These are phyloP conservation scores for Bauhinia variegata DNA, from an alignment of 306 rosid genomes.

Conservation along the genomic window DNA sequence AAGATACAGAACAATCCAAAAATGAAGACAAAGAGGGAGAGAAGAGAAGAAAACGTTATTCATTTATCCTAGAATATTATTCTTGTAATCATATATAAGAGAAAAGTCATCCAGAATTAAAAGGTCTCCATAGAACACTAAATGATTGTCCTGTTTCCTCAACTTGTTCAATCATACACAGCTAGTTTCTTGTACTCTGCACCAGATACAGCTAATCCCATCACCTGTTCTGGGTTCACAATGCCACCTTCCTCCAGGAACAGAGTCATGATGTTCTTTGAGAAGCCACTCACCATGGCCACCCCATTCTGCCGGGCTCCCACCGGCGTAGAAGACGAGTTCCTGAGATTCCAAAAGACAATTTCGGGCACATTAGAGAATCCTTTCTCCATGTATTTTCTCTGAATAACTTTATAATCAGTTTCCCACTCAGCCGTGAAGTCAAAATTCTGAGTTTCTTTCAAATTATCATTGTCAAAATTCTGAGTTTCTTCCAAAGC, in stretches of 20 bases:
- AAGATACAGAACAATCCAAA: no score
- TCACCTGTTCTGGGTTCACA: conserved; percentile 28
- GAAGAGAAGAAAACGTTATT: no score
- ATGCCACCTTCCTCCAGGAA: conserved; percentile 31
- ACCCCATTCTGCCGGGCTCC: conserved; percentile 28
- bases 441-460: background rate
- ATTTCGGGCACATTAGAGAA: conserved; percentile 38
- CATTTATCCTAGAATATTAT: no score
- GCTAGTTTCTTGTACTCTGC: conserved; percentile 43
- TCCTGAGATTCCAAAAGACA: conserved; percentile 49
- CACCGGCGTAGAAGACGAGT: conserved; percentile 36
- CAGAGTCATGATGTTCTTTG: conserved; percentile 39
- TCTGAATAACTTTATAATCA: conserved; percentile 36
- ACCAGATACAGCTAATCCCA: conserved; percentile 35
- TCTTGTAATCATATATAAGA: no score
- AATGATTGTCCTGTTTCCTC: background rate
- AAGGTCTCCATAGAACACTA: no score
- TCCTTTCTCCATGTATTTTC: conserved; percentile 34
- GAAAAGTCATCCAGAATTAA: no score
- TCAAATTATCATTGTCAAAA: no score
- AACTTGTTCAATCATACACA: conserved; percentile 35
- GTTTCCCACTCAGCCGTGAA: conserved; percentile 28
- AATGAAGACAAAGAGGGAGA: no score
- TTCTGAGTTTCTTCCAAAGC: no score
- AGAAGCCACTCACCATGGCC: conserved; percentile 45